Conservation (phyloP, 805 yeast species). For the Zygoascus flipseniorum region DNA sequence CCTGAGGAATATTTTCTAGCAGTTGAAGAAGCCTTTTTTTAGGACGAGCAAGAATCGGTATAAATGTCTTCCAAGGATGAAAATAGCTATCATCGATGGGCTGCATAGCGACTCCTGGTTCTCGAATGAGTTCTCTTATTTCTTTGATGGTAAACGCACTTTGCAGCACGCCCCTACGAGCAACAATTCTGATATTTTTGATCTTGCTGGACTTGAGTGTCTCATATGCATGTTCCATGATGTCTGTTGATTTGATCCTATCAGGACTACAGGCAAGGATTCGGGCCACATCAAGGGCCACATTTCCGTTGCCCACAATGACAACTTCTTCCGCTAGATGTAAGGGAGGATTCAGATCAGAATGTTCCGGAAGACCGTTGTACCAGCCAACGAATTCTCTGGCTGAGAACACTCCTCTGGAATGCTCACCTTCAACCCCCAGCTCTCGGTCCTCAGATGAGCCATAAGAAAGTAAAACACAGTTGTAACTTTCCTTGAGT, state of each 20-base stretch:
- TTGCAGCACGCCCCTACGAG: slow-evolving; percentile 72
- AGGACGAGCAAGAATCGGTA: slow-evolving; percentile 38
- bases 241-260: slow-evolving; percentile 65
- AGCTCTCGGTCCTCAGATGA: slow-evolving; percentile 46
- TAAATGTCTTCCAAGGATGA: slow-evolving; percentile 19
- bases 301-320: slow-evolving; percentile 95
- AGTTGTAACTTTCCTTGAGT: slow-evolving; percentile 53
- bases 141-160: slow-evolving; percentile 92
- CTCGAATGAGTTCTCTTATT: slow-evolving; percentile 69
- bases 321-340: slow-evolving; percentile 54
- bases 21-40: slow-evolving; percentile 60
- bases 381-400: slow-evolving; percentile 93
- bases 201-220: slow-evolving; percentile 46
- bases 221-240: slow-evolving; percentile 50
- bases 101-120: slow-evolving; percentile 40
- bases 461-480: slow-evolving; percentile 78
- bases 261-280: slow-evolving; percentile 53
- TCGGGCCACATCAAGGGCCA: slow-evolving; percentile 85
- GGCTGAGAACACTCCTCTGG: slow-evolving; percentile 66
- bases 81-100: slow-evolving; percentile 33
- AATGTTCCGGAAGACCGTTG: slow-evolving; percentile 71
- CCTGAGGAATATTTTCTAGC: slow-evolving; percentile 42
- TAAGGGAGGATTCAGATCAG: slow-evolving; percentile 47
- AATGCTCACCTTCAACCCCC: slow-evolving; percentile 49
- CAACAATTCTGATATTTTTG: slow-evolving; percentile 63